Conservation (phyloP, 1,284 basidiomycete genomes). For the Somion occarium region DNA sequence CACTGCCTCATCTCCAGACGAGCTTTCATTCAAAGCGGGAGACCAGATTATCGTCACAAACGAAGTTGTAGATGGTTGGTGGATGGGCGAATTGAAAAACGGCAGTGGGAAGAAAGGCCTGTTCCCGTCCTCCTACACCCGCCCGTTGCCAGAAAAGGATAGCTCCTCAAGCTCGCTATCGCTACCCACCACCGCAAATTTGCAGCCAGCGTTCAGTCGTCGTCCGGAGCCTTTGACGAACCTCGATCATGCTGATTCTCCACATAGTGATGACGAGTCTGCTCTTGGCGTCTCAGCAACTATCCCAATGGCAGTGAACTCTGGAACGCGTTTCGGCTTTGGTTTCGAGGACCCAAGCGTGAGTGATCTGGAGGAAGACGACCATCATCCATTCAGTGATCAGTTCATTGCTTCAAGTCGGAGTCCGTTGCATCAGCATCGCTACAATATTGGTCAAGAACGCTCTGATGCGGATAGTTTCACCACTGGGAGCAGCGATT, state of each 20-base stretch:
- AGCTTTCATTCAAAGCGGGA: constrained; percentile 67
- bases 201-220: constrained; percentile 26
- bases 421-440: constrained; percentile 36
- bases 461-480: constrained; percentile 18
- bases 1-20: constrained; percentile 59
- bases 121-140: constrained; percentile 74
- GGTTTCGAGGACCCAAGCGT: constrained; percentile 17
- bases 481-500: constrained; percentile 13
- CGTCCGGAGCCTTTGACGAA: constrained; percentile 12
- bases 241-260: constrained; percentile 10
- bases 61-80: constrained; percentile 82
- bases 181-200: constrained; percentile 5
- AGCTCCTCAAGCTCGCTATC: constrained; percentile 24
- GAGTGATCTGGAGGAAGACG: constrained; percentile 35
- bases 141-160: constrained; percentile 33
- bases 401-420: constrained; percentile 35
- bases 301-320: not conserved
- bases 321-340: not conserved
- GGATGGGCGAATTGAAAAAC: constrained; percentile 62
- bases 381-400: constrained; percentile 36
- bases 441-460: constrained; percentile 14
- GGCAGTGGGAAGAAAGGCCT: constrained; percentile 58
- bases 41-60: constrained; percentile 70
- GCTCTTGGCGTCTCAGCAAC: not conserved
- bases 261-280: constrained; percentile 5